Conservation (phyloP, 345 rosid species). For the Dovyalis caffra region DNA sequence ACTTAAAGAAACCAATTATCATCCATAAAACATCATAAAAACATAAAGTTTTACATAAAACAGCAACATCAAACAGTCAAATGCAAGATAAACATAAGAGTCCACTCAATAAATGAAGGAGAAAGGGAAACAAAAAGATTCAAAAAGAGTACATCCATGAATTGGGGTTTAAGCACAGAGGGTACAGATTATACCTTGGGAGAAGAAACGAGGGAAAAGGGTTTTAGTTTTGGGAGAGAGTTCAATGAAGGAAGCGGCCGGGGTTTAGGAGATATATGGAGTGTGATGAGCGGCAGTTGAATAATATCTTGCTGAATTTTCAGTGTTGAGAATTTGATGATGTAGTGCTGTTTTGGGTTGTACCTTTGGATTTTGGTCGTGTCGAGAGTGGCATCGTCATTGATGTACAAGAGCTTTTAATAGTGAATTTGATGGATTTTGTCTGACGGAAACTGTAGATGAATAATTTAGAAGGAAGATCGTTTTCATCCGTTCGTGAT, state of each 20-base stretch:
- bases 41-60: no score
- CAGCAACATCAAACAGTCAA: no score
- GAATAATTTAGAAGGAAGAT: no score
- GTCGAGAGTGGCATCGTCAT: not conserved
- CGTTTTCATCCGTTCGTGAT: no score
- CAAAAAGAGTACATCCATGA: not conserved
- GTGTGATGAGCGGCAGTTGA: not conserved
- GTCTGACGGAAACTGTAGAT: no score
- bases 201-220: not conserved
- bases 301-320: not conserved
- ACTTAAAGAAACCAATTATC: no score
- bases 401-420: not conserved
- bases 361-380: not conserved
- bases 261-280: slow-evolving; percentile 34
- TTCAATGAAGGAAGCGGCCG: slow-evolving; percentile 23
- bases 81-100: no score
- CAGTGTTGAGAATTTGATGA: not conserved
- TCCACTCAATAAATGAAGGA: no score
- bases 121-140: no score
- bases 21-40: no score
- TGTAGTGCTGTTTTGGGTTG: not conserved
- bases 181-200: slow-evolving; percentile 3
- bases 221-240: not conserved
- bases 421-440: no score
- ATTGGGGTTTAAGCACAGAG: not conserved